Percentiles rank a stretch among this genome's conserved stretches.
These are phyloP conservation scores for Noccaea caerulescens DNA, from an alignment of 345 rosid species.

Conservation along the genomic window DNA sequence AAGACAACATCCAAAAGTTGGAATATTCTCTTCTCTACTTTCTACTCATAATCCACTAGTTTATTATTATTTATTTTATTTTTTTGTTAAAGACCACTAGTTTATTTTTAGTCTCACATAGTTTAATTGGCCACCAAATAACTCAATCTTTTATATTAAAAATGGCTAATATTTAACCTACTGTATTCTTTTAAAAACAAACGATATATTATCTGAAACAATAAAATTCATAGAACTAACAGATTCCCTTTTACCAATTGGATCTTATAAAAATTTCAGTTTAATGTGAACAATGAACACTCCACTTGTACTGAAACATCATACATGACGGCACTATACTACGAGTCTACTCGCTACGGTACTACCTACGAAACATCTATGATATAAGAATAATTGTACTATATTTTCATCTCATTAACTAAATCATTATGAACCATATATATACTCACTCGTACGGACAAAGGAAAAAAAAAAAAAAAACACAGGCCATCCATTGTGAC, in stretches of 20 bases:
- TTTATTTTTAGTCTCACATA: background rate
- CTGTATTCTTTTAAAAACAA: background rate
- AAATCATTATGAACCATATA: constrained; percentile 1
- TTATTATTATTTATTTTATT: background rate
- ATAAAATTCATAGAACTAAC: background rate
- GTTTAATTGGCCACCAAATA: constrained; percentile 18
- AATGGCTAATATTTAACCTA: background rate
- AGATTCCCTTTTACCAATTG: background rate
- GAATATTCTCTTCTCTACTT: constrained; percentile 40
- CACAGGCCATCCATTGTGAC: constrained; percentile 7
- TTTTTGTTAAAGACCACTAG: too few relatives aligned
- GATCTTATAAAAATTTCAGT: background rate
- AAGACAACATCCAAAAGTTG: constrained; percentile 43
- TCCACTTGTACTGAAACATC: constrained; percentile 32
- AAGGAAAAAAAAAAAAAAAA: background rate
- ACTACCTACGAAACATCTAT: constrained; percentile 22
- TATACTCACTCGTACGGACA: background rate
- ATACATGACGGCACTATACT: constrained; percentile 27
- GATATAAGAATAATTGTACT: background rate
- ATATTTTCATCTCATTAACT: background rate
- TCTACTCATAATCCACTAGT: constrained; percentile 34
- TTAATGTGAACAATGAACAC: constrained; percentile 15
- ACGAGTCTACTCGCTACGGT: background rate
- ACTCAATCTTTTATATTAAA: too few relatives aligned
- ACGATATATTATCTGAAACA: background rate